A percentile compares a stretch with the other conserved stretches of the same genome.
Conservation (phyloP, 2,329 filamentous ascomycete species). For the Thermothelomyces thermophilus region DNA sequence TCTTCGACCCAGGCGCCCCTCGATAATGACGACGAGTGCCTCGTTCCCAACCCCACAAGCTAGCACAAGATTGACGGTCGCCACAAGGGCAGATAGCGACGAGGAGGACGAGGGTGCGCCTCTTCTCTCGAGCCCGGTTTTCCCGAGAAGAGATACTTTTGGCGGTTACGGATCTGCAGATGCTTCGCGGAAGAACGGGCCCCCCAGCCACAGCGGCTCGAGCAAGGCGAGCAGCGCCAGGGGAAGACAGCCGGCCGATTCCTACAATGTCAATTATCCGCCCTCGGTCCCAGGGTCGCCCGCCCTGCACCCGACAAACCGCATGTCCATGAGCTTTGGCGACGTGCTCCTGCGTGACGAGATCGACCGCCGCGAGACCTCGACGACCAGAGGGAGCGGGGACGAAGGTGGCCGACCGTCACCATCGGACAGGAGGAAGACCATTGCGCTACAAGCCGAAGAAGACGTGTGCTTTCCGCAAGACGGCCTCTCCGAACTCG, state of each 20-base stretch:
- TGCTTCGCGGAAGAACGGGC: slow-evolving; percentile 28
- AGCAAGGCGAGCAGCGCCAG: slow-evolving; percentile 44
- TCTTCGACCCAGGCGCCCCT: slow-evolving; percentile 58
- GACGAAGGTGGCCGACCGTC: slow-evolving; percentile 25
- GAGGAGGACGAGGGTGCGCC: slow-evolving; percentile 53
- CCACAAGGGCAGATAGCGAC: slow-evolving; percentile 35
- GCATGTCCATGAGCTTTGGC: slow-evolving; percentile 53
- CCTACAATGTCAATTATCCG: slow-evolving; percentile 61
- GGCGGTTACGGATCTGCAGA: slow-evolving; percentile 40
- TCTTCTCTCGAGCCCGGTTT: slow-evolving; percentile 42
- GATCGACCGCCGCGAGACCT: slow-evolving; percentile 35
- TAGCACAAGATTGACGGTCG: slow-evolving; percentile 27
- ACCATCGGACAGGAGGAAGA: slow-evolving; percentile 46
- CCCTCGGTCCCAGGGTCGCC: slow-evolving; percentile 62
- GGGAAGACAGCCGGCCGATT: slow-evolving; percentile 35
- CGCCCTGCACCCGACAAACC: slow-evolving; percentile 41
- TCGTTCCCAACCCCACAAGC: slow-evolving; percentile 32
- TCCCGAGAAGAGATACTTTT: slow-evolving; percentile 31
- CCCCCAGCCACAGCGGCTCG: slow-evolving; percentile 40
- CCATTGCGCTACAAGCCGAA: slow-evolving; percentile 59
- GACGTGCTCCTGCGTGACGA: slow-evolving; percentile 67
- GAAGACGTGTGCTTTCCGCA: slow-evolving; percentile 91
- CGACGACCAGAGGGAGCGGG: slow-evolving; percentile 11
- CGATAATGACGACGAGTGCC: slow-evolving; percentile 36
- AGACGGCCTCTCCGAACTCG: slow-evolving; percentile 71